Conservation (phyloP, 495 filamentous ascomycete species). For the Daldinia childiae region DNA sequence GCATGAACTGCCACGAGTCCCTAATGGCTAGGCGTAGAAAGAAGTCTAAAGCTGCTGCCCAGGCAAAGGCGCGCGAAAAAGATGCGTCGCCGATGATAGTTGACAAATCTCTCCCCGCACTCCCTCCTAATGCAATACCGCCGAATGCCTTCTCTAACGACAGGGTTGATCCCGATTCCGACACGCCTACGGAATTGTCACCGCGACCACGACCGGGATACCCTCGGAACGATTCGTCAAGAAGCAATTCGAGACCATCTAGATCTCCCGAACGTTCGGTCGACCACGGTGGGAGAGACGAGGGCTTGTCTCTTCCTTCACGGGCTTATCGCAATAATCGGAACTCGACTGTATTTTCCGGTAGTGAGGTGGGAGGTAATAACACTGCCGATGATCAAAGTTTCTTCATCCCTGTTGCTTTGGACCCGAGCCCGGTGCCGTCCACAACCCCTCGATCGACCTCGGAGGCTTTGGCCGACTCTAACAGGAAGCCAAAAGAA, state of each 20-base stretch:
- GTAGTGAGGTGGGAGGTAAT: conserved; percentile 57
- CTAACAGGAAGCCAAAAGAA: conserved; percentile 55
- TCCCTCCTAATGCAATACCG: conserved; percentile 79
- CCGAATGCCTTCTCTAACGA: conserved; percentile 68
- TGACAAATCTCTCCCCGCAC: conserved; percentile 93
- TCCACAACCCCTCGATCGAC: conserved; percentile 68
- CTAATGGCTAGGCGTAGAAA: conserved; percentile 95
- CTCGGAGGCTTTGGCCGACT: conserved; percentile 55
- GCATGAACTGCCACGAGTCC: conserved; percentile 99
- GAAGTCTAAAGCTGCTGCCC: conserved; percentile 73
- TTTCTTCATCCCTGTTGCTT: conserved; percentile 89
- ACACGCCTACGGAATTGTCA: conserved; percentile 76
- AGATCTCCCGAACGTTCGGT: conserved; percentile 58
- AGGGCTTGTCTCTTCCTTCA: conserved; percentile 73
- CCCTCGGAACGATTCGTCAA: conserved; percentile 58
- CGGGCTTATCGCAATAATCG: conserved; percentile 82
- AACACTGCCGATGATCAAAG: conserved; percentile 71
- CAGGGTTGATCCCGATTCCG: conserved; percentile 78
- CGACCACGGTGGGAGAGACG: conserved; percentile 54
- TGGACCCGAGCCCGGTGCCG: conserved; percentile 81
- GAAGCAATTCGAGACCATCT: conserved; percentile 59
- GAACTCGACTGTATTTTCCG: conserved; percentile 71
- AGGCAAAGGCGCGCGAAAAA: conserved; percentile 68
- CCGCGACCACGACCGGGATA: conserved; percentile 67
- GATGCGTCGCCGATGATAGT: conserved; percentile 72